Conservation (phyloP, 305 asterid genomes). For the Euphrasia arctica region DNA sequence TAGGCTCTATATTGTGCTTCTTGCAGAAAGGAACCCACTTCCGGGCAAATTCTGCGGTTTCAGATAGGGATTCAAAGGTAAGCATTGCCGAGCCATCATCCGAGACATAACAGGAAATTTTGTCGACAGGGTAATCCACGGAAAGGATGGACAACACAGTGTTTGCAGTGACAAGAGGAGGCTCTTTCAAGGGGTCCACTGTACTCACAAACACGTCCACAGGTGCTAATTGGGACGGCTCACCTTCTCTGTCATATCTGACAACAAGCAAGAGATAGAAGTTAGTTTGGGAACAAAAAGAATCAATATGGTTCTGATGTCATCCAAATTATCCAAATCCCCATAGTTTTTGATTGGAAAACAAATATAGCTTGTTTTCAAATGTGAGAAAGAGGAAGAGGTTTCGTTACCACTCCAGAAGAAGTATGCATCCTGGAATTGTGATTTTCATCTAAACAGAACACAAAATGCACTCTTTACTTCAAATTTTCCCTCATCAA, state of each 20-base stretch:
- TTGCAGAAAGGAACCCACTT: conserved; percentile 83
- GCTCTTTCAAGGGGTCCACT: conserved; percentile 80
- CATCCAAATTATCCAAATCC: neutral
- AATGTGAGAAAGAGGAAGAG: neutral
- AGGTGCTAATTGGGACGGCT: conserved; percentile 62
- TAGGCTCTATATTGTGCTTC: conserved; percentile 66
- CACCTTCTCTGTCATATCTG: conserved; percentile 72
- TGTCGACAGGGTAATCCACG: conserved; percentile 72
- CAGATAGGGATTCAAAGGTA: conserved; percentile 61
- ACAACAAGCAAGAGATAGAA: conserved; percentile 1
- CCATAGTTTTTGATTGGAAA: neutral
- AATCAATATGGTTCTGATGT: neutral
- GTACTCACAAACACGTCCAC: conserved; percentile 73
- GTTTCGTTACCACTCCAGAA: neutral
- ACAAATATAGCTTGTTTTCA: neutral
- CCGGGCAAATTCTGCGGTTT: conserved; percentile 72
- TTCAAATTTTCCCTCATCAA: neutral
- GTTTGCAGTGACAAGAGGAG: conserved; percentile 68
- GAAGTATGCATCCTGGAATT: neutral
- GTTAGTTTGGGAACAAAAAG: conserved; percentile 2
- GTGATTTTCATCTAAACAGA: neutral
- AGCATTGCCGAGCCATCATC: conserved; percentile 78
- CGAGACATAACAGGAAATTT: conserved; percentile 66
- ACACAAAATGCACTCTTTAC: neutral
- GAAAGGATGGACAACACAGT: conserved; percentile 73